Evolutionary conservation across 371 early-diverging fungal species (phyloP), one percentile per base, ranked within the genome.

Genomic region (Mucor saturninus): DNA sequence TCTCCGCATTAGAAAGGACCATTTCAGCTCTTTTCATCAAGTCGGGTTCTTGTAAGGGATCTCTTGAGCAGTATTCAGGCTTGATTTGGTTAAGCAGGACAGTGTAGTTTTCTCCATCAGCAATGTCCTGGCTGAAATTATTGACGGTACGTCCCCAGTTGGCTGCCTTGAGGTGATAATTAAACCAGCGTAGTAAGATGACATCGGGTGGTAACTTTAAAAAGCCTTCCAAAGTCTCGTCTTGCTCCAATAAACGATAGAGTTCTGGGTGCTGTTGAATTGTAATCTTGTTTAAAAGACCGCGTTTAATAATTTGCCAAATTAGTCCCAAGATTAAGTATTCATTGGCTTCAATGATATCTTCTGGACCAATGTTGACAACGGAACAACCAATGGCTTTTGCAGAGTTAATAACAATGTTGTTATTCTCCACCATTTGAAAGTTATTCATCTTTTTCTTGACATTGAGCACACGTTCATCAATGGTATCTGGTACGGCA

Each of bases 261-360:
- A 97, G 80, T 76, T 97, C 97, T 3, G 97, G 97, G 73, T 96
- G 97, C 52, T 89, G 84, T 72, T 93, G 92, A 68, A 97, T 92
- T 75, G 96, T 95, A 68, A 95, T 93, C 75, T 92, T 93, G 69
- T 94, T 91, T 56, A 90, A 80, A 59, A 96, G 76, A 57, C 95
- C 95, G 52, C 93, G 91, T 83, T 96, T 96, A 83, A 96, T 95
- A 62, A 96, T 95, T 69, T 96, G 96, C 97, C 97, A 97, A 60
- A 96, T 89, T 26, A 97, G 82, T 8, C 97, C 97, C 57, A 97
- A 80, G 64, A 96, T 89, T 71, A 97, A 81, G 68, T 95, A 92
- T 80, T 94, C 94, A 54, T 95, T 84, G 30, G 92, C 95, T 68
- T 96, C 95, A 54, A 94, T 92, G 65, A 97, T 72, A 71, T 97